phyloP scores from a whole-genome alignment of 192 early-diverging fungal genomes.

The Backusella westeae region DNA sequence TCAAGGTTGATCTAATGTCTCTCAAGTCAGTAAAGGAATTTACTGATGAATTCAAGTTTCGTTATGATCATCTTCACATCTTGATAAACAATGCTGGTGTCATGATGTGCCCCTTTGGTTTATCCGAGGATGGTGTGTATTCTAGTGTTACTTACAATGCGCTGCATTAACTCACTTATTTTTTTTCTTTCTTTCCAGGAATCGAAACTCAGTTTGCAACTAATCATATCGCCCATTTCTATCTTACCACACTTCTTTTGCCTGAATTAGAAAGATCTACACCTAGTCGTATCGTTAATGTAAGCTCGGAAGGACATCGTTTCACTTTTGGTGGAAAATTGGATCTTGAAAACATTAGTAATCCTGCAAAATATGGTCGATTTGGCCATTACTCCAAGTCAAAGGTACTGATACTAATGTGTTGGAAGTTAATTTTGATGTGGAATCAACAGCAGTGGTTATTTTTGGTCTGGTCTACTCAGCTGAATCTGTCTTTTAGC shows the following conservation, averaged over 20 bases:
- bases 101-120: constrained; percentile 44
- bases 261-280: constrained; percentile 25
- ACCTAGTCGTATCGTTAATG: constrained; percentile 30
- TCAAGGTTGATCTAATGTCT: constrained; percentile 29
- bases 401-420: constrained; percentile 12
- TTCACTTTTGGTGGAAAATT: background rate
- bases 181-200: constrained; percentile 23
- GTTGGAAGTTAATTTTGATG: background rate
- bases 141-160: background rate
- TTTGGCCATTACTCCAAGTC: constrained; percentile 12
- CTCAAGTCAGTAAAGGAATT: constrained; percentile 39
- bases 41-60: constrained; percentile 34
- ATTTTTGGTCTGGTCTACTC: background rate
- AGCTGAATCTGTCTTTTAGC: background rate
- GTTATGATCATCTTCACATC: constrained; percentile 41
- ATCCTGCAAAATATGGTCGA: constrained; percentile 21
- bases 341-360: constrained; percentile 20
- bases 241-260: constrained; percentile 24
- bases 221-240: constrained; percentile 53
- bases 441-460: background rate
- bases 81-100: constrained; percentile 66
- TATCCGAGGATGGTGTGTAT: constrained; percentile 39
- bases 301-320: constrained; percentile 19
- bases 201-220: constrained; percentile 56
- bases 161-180: background rate